Conservation (phyloP, 495 filamentous ascomycete species). For the Annulohypoxylon nitens region DNA sequence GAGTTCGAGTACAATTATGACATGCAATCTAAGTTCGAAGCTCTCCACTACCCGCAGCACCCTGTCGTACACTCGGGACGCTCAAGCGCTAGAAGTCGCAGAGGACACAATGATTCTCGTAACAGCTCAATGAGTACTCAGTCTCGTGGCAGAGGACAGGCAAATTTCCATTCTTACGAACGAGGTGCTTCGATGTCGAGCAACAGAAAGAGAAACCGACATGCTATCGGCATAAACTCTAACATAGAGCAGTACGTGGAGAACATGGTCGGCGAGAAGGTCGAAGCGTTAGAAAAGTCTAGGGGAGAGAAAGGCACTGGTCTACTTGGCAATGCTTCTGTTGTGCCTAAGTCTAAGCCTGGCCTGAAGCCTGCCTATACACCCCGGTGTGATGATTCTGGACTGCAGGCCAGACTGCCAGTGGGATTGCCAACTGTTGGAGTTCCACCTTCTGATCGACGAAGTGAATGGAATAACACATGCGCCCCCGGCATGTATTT, state of each 20-base stretch:
- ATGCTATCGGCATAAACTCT: constrained; percentile 41
- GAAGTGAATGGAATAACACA: constrained; percentile 8
- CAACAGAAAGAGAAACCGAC: constrained; percentile 16
- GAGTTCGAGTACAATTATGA: constrained; percentile 56
- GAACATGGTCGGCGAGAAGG: constrained; percentile 33
- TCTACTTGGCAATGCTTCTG: constrained; percentile 47
- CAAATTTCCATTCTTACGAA: constrained; percentile 24
- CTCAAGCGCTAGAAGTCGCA: constrained; percentile 39
- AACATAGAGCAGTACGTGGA: constrained; percentile 34
- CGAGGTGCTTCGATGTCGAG: constrained; percentile 9
- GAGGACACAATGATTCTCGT: constrained; percentile 33
- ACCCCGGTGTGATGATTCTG: constrained; percentile 12
- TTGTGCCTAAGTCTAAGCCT: constrained; percentile 24
- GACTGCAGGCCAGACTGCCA: neutral
- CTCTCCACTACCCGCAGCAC: constrained; percentile 43
- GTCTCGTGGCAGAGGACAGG: constrained; percentile 18
- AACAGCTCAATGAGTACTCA: constrained; percentile 35
- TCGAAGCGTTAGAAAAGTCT: constrained; percentile 18
- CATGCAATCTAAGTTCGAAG: constrained; percentile 55
- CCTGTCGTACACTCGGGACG: constrained; percentile 21
- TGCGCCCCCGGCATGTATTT: constrained; percentile 31
- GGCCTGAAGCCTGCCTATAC: neutral
- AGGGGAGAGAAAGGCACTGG: constrained; percentile 42
- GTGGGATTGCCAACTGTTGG: neutral
- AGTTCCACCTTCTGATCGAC: constrained; percentile 3